Percentiles rank a stretch among this genome's conserved stretches.
These are phyloP conservation scores for Aspergillus carbonarius DNA, from an alignment of 2,329 filamentous ascomycete species.

Conservation along the genomic window DNA sequence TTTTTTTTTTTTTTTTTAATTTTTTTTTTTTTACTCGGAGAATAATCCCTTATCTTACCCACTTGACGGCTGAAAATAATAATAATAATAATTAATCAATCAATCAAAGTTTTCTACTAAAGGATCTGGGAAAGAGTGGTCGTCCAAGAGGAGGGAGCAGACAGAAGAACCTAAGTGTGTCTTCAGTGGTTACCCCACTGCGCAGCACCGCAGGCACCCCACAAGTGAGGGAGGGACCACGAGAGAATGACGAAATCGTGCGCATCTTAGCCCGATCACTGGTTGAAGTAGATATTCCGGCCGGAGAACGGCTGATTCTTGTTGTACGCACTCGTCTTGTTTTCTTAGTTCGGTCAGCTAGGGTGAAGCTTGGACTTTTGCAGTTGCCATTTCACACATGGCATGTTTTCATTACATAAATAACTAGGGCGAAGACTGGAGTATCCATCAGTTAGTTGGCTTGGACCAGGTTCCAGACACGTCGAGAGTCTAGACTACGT, in stretches of 20 bases:
- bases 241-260: neutral
- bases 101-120: neutral
- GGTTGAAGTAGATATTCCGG: neutral
- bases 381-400: no score
- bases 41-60: neutral
- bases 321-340: no score
- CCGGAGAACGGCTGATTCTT: no score
- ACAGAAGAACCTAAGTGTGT: neutral
- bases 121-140: neutral
- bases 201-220: neutral
- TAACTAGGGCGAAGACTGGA: no score
- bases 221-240: neutral
- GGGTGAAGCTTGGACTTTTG: no score
- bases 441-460: neutral
- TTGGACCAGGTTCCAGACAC: neutral
- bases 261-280: neutral
- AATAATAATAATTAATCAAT: neutral
- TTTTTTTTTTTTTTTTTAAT: no score
- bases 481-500: neutral
- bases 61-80: no score
- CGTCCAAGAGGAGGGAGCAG: neutral
- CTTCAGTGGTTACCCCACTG: neutral
- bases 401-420: no score
- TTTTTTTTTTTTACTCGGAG: neutral
- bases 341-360: no score